Evolutionary conservation across 352 stramenopile genomes (phyloP), one percentile per base, ranked within the genome.

Genomic region (Globisporangium lucens): DNA sequence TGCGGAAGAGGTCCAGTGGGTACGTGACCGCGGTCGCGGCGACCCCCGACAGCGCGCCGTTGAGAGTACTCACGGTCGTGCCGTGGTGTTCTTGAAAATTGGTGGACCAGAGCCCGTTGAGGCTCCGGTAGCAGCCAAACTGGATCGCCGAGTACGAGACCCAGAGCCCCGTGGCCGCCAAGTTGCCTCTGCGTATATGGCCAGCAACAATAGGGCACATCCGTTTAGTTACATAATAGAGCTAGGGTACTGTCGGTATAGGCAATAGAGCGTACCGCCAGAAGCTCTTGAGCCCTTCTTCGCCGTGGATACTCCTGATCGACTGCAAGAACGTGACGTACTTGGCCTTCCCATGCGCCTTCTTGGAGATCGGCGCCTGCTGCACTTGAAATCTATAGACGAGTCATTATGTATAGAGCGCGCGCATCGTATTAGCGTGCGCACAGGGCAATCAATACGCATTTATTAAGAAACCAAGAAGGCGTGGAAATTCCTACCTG

Each of bases 1-100:
- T 99, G 52, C 97, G 87, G 56, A 94, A 97, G 17, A 98, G 76
- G 73, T 99, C 97, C 63, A 99, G 89, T 17, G 97, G 97, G 72
- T 99, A 99, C 13, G 95, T 98, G 9, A 84, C 68, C 3, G 93
- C 41, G 0, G 95, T 98, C 1, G 95, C 93, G 61, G 87, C 77
- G 22, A 97, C 79, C 2, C 94, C 97, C 0, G 95, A 89, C 6
- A 82, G 62, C 8, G 95, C 94, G 29, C 97, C 97, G 65, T 93
- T 91, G 8, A 82, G 56, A 63, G 95, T 97, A 65, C 76, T 82
- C 4, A 90, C 70, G 1, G 81, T 51, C 0, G 75, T 60, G 9
- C 53, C 33, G 46, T 87, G 74, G 24, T 47, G n/a, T 41, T 70
- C 24, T 27, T 36, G 13, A 8, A 75, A 35, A 7, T 76, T 62